Conservation (phyloP, 345 rosid genomes). For the Hibiscus tridactylites region DNA sequence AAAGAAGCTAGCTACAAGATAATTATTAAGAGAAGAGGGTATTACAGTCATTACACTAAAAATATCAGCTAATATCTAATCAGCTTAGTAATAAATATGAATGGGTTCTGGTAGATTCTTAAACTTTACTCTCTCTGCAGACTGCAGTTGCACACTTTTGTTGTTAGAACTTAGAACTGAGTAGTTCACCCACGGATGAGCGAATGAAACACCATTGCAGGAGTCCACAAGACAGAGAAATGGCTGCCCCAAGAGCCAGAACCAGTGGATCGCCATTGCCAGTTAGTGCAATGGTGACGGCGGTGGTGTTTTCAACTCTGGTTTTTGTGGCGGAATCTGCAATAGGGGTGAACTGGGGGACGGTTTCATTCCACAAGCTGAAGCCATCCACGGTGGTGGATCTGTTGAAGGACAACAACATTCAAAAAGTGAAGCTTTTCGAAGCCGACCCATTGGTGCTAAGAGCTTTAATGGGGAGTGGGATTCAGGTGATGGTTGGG, state of each 20-base stretch:
- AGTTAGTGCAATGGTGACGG: not conserved
- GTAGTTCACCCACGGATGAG: not conserved
- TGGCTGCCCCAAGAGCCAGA: conserved; percentile 19
- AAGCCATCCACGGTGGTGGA: conserved; percentile 86
- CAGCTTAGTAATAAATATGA: not conserved
- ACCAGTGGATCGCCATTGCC: conserved; percentile 3
- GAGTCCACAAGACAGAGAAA: conserved; percentile 8
- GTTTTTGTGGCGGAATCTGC: conserved; percentile 41
- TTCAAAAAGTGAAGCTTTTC: conserved; percentile 76
- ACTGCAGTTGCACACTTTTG: not conserved
- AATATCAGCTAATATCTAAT: not conserved
- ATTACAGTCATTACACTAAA: not conserved
- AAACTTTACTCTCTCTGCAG: conserved; percentile 8
- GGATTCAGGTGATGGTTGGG: conserved; percentile 86
- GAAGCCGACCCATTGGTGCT: conserved; percentile 65
- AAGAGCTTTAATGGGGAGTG: conserved; percentile 55
- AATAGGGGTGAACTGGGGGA: conserved; percentile 94
- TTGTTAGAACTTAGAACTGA: not conserved
- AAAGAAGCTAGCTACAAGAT: not conserved
- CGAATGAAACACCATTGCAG: not conserved
- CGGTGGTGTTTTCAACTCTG: conserved; percentile 14
- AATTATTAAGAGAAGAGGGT: not conserved
- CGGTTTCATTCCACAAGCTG: conserved; percentile 55
- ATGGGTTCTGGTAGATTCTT: not conserved
- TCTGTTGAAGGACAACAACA: conserved; percentile 71